These are phyloP conservation scores for Cairneyella variabilis DNA, from an alignment of 495 filamentous ascomycete genomes.

Conservation along the genomic window DNA sequence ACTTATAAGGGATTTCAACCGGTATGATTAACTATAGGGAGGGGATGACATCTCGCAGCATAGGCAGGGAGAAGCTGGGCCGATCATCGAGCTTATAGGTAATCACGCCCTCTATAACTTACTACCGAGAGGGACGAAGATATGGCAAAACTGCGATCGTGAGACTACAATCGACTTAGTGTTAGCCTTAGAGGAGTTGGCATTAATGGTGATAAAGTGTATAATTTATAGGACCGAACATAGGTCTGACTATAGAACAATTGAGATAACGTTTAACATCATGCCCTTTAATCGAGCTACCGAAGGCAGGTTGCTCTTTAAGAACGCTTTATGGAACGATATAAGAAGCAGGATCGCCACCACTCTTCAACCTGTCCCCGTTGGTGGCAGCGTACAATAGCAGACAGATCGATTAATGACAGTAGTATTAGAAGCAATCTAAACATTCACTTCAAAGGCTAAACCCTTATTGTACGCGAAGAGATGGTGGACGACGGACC, in stretches of 20 bases:
- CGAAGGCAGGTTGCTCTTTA: conserved; percentile 27
- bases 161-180: conserved; percentile 31
- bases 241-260: conserved; percentile 33
- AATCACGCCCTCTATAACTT: conserved; percentile 28
- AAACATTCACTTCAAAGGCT: conserved; percentile 7
- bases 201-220: conserved; percentile 26
- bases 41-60: conserved; percentile 29
- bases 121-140: conserved; percentile 32
- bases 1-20: conserved; percentile 34
- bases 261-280: conserved; percentile 30
- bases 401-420: conserved; percentile 9
- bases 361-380: neutral
- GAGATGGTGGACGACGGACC: conserved; percentile 20
- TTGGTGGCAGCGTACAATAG: conserved; percentile 4
- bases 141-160: conserved; percentile 26
- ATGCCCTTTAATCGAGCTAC: conserved; percentile 4
- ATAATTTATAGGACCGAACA: conserved; percentile 28
- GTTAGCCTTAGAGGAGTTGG: conserved; percentile 24
- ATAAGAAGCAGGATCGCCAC: conserved; percentile 10
- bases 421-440: conserved; percentile 3
- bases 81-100: conserved; percentile 34
- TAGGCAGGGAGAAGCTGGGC: conserved; percentile 32
- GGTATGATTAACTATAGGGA: conserved; percentile 36
- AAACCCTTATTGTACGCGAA: conserved; percentile 22
- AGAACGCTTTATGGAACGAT: conserved; percentile 29